Percentiles rank a stretch among this genome's conserved stretches.
These are phyloP conservation scores for Chlorophyllum brunneum DNA, from an alignment of 768 basidiomycete species.

Conservation along the genomic window DNA sequence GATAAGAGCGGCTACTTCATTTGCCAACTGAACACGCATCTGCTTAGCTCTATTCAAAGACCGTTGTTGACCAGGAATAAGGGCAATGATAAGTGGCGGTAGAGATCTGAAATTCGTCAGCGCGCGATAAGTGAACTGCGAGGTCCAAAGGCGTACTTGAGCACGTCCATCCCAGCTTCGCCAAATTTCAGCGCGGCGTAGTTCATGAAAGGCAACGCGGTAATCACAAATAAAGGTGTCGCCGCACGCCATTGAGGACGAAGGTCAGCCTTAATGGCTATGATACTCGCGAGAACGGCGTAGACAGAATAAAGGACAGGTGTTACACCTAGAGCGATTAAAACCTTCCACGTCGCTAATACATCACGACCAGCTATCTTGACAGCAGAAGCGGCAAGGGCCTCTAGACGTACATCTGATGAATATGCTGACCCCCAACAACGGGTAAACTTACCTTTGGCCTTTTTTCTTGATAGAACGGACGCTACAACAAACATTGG, in stretches of 20 bases:
- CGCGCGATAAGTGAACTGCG: neutral
- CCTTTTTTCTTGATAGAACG: constrained; percentile 82
- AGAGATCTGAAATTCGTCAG: constrained; percentile 58
- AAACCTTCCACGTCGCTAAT: constrained; percentile 96
- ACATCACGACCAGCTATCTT: constrained; percentile 96
- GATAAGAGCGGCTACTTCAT: constrained; percentile 79
- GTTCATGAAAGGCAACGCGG: constrained; percentile 81
- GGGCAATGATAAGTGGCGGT: constrained; percentile 80
- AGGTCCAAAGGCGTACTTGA: constrained; percentile 60
- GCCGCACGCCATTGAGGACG: constrained; percentile 61
- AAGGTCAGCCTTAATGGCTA: constrained; percentile 65
- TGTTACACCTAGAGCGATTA: constrained; percentile 88
- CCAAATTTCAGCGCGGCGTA: constrained; percentile 95
- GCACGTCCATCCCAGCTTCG: constrained; percentile 95
- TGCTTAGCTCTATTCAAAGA: constrained; percentile 73
- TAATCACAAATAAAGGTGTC: constrained; percentile 75
- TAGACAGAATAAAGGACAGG: constrained; percentile 85
- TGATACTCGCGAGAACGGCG: constrained; percentile 69
- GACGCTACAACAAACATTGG: constrained; percentile 93
- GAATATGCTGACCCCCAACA: neutral
- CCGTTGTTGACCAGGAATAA: constrained; percentile 85
- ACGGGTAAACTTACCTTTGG: constrained; percentile 57
- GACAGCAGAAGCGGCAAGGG: constrained; percentile 90
- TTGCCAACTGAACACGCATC: constrained; percentile 70
- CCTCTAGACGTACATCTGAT: constrained; percentile 50